Evolutionary conservation across 495 filamentous ascomycete genomes (phyloP).

Genomic region (Xylaria acuta): DNA sequence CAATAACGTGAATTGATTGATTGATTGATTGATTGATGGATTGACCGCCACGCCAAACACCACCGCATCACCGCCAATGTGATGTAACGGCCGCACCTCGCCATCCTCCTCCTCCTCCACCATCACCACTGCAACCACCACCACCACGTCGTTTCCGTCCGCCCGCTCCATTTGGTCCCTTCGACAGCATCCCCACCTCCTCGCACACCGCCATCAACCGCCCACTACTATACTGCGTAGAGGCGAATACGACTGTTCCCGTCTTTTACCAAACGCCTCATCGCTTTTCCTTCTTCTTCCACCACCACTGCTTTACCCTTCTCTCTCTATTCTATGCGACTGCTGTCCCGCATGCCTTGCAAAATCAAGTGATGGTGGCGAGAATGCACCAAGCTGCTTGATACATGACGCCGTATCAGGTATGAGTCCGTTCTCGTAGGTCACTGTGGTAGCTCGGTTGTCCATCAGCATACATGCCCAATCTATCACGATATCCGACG

Average conservation of each 20-base stretch:
- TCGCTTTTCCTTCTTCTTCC: neutral
- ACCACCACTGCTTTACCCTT: neutral
- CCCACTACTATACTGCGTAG: too few species aligned
- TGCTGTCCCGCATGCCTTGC: neutral
- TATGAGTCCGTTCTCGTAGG: conserved; percentile 8
- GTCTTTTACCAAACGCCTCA: neutral
- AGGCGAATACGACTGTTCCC: conserved; percentile 28
- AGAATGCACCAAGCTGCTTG: conserved; percentile 2
- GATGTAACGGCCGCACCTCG: conserved; percentile 20
- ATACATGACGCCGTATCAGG: conserved; percentile 7
- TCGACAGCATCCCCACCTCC: conserved; percentile 37
- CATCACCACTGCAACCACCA: conserved; percentile 1
- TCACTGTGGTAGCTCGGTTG: neutral
- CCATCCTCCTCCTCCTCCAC: neutral
- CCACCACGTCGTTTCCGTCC: conserved; percentile 21
- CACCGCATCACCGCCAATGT: conserved; percentile 18
- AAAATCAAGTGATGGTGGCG: conserved; percentile 16
- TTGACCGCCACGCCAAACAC: conserved; percentile 23
- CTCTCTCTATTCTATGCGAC: neutral
- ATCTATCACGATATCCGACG: conserved; percentile 26
- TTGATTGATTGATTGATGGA: conserved; percentile 12
- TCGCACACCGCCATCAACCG: conserved; percentile 39
- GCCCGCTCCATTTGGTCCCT: conserved; percentile 14
- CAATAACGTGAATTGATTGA: neutral
- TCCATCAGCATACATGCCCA: conserved; percentile 26